Evolutionary conservation across 2,329 filamentous ascomycete genomes (phyloP).

Genomic region (Fusarium miscanthi): DNA sequence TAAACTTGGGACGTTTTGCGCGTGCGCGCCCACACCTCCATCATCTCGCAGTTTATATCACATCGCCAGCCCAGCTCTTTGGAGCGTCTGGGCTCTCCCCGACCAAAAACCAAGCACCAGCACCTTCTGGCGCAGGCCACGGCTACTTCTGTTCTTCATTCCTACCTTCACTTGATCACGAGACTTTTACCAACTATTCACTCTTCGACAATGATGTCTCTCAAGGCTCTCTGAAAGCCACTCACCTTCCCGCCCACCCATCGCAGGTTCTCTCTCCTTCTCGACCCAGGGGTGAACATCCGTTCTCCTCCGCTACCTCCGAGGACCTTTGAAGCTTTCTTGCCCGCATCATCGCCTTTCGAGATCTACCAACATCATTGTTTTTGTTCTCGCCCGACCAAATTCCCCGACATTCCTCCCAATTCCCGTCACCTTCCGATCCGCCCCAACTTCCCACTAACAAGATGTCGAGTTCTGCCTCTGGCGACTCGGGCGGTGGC

Average conservation of each 20-base stretch:
- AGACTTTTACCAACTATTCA: conserved; percentile 18
- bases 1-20: conserved; percentile 45
- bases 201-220: conserved; percentile 42
- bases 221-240: conserved; percentile 42
- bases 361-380: conserved; percentile 21
- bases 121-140: conserved; percentile 38
- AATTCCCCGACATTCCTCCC: conserved; percentile 24
- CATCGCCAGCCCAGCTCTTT: conserved; percentile 45
- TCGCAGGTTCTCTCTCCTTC: conserved; percentile 45
- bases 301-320: conserved; percentile 40
- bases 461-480: conserved; percentile 53
- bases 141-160: conserved; percentile 27
- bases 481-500: conserved; percentile 50
- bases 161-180: not conserved
- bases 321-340: conserved; percentile 30
- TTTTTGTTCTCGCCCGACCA: conserved; percentile 26
- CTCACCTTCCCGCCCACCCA: conserved; percentile 31
- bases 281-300: conserved; percentile 41
- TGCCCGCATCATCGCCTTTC: conserved; percentile 24
- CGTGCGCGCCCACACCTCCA: conserved; percentile 45
- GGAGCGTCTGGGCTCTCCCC: conserved; percentile 39
- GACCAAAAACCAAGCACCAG: conserved; percentile 39
- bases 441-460: conserved; percentile 32
- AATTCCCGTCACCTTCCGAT: conserved; percentile 28
- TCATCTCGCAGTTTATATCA: conserved; percentile 45